phyloP scores from a whole-genome alignment of 257 asterid species.

The Solanum etuberosum region DNA sequence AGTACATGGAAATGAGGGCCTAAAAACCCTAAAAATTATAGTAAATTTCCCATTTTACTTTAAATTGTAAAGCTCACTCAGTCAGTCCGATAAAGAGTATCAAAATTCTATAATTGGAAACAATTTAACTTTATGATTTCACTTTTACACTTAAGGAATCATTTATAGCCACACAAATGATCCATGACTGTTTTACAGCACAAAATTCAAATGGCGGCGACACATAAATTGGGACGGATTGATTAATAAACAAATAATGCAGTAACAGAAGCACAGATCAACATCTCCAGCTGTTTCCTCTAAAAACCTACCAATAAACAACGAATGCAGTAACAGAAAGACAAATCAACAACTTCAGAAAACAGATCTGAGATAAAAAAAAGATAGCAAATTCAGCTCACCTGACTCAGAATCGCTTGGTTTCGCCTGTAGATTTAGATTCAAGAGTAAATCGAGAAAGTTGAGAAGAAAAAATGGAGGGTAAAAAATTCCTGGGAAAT shows the following conservation, averaged over 20 bases:
- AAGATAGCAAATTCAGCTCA: background rate
- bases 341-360: background rate
- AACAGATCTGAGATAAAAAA: background rate
- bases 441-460: background rate
- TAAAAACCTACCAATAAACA: background rate
- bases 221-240: background rate
- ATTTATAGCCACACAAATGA: background rate
- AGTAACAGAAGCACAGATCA: background rate
- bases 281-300: background rate
- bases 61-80: background rate
- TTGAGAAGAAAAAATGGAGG: background rate
- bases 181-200: background rate
- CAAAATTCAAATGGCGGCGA: background rate
- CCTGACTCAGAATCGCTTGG: background rate
- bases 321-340: background rate
- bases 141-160: background rate
- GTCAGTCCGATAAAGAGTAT: background rate
- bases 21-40: background rate
- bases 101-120: background rate
- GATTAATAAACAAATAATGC: background rate
- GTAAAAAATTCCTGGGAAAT: background rate
- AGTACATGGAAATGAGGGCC: background rate
- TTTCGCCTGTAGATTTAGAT: background rate
- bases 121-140: background rate
- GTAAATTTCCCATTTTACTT: background rate